phyloP scores from a whole-genome alignment of 2,329 filamentous ascomycete genomes.

The Niveomyces coronatus region DNA sequence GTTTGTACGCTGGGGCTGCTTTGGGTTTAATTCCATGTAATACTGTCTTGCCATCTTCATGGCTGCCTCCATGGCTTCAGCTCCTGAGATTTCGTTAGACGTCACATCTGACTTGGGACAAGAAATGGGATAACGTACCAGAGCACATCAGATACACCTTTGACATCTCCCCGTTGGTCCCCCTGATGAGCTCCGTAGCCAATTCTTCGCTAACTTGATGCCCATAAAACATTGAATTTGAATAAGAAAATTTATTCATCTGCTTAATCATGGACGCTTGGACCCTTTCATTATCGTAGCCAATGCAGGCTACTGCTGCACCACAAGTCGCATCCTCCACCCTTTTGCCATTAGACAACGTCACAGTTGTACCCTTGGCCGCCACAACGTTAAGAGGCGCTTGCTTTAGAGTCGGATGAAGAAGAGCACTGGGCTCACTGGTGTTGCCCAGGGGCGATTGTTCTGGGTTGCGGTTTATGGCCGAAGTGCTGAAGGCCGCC shows the following conservation, averaged over 20 bases:
- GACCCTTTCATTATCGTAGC: constrained; percentile 4
- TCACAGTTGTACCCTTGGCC: constrained; percentile 20
- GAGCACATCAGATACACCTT: constrained; percentile 25
- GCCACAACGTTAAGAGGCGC: constrained; percentile 24
- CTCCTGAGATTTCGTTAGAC: constrained; percentile 29
- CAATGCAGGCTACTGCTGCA: constrained; percentile 6
- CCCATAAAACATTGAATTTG: constrained; percentile 15
- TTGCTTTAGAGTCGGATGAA: not conserved
- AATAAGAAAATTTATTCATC: constrained; percentile 10
- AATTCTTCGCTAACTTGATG: constrained; percentile 14
- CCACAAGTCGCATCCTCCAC: constrained; percentile 7
- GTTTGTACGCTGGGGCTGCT: constrained; percentile 44
- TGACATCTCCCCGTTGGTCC: constrained; percentile 23
- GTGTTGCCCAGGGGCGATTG: not conserved
- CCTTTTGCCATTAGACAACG: constrained; percentile 2
- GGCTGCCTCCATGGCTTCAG: constrained; percentile 35
- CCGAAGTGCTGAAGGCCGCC: not conserved
- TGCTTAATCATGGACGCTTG: constrained; percentile 29
- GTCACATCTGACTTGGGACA: not conserved
- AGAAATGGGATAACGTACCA: constrained; percentile 15
- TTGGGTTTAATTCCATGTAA: constrained; percentile 27
- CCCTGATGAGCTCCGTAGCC: constrained; percentile 17
- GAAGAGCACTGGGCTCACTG: not conserved
- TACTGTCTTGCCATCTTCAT: constrained; percentile 38
- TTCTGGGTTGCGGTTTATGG: not conserved